phyloP scores from a whole-genome alignment of 345 rosid genomes.

The Leavenworthia alabamica region DNA sequence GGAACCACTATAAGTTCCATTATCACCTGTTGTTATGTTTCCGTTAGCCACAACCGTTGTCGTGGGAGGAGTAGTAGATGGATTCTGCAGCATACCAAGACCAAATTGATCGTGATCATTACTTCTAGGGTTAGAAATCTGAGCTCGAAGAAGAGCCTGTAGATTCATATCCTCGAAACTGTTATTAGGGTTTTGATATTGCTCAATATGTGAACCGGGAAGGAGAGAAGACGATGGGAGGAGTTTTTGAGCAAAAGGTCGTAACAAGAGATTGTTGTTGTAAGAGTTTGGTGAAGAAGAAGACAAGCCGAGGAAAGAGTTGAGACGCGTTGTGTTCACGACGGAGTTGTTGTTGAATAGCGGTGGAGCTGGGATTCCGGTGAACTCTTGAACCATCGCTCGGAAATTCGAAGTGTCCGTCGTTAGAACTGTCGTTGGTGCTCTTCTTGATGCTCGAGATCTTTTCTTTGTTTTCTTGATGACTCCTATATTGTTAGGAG shows the following conservation, averaged over 20 bases:
- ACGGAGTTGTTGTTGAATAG: slow-evolving; percentile 49
- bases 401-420: slow-evolving; percentile 90
- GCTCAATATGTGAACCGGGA: slow-evolving; percentile 22
- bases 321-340: slow-evolving; percentile 52
- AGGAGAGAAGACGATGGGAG: slow-evolving; percentile 32
- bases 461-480: slow-evolving; percentile 75
- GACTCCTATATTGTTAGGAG: slow-evolving; percentile 18
- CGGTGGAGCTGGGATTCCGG: slow-evolving; percentile 92
- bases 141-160: slow-evolving; percentile 55
- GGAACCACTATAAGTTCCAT: slow-evolving; percentile 36
- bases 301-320: slow-evolving; percentile 47
- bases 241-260: slow-evolving; percentile 50
- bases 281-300: slow-evolving; percentile 37
- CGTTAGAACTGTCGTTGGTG: slow-evolving; percentile 84
- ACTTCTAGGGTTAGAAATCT: slow-evolving; percentile 35
- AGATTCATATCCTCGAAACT: slow-evolving; percentile 47
- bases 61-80: slow-evolving; percentile 33
- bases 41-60: slow-evolving; percentile 17
- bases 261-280: slow-evolving; percentile 42
- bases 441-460: slow-evolving; percentile 83
- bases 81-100: slow-evolving; percentile 46
- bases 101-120: slow-evolving; percentile 31
- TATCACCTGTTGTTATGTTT: slow-evolving; percentile 24
- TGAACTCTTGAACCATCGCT: slow-evolving; percentile 97
- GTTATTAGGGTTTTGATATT: slow-evolving; percentile 24